These are phyloP conservation scores for Solanum commersonii DNA, from an alignment of 257 asterid species.

Conservation along the genomic window DNA sequence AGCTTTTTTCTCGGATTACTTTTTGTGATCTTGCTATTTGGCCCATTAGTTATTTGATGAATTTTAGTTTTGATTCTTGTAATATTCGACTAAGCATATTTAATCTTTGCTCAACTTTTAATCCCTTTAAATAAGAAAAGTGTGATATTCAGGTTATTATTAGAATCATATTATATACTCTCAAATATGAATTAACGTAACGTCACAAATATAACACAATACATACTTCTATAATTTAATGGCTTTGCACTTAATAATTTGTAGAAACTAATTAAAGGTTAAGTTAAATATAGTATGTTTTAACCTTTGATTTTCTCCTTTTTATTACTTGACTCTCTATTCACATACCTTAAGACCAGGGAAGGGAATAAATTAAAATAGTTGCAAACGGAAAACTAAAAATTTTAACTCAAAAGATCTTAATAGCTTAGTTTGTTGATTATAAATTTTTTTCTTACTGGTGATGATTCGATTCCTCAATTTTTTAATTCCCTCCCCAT, in stretches of 20 bases:
- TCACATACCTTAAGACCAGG: background rate
- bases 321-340: background rate
- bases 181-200: background rate
- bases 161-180: background rate
- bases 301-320: background rate
- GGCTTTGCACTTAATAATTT: background rate
- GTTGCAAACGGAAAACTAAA: too few species aligned
- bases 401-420: too few species aligned
- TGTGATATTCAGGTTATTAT: background rate
- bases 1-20: background rate
- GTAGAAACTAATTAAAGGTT: background rate
- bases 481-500: background rate
- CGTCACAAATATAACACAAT: background rate
- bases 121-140: background rate
- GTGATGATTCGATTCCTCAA: too few species aligned
- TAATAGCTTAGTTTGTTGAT: background rate
- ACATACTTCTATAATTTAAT: background rate
- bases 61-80: background rate
- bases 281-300: background rate
- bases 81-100: background rate
- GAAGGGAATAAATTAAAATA: background rate
- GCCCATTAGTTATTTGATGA: background rate
- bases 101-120: background rate
- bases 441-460: fast-evolving
- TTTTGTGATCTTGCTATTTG: background rate